Conservation (phyloP, 768 basidiomycete genomes). For the Auricularia auricula-judae region DNA sequence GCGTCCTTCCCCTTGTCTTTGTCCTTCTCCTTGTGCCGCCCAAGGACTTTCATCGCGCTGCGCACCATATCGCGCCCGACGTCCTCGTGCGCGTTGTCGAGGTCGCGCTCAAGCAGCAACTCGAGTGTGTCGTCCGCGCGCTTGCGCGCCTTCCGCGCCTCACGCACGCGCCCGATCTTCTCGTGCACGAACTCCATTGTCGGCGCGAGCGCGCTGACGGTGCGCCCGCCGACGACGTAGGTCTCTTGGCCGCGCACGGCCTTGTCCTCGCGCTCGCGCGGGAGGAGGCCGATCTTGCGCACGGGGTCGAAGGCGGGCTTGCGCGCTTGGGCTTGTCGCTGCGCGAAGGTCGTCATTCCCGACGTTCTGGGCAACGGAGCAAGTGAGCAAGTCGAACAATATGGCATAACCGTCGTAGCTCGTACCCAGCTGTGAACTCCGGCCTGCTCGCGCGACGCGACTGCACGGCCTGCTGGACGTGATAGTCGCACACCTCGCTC, state of each 20-base stretch:
- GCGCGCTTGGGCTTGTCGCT: neutral
- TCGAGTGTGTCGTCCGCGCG: constrained; percentile 51
- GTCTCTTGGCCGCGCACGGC: constrained; percentile 43
- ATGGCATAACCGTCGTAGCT: constrained; percentile 5
- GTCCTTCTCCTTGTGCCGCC: constrained; percentile 10
- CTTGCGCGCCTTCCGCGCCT: constrained; percentile 62
- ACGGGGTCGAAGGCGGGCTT: constrained; percentile 48
- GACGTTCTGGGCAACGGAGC: neutral
- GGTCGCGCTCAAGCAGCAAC: constrained; percentile 40
- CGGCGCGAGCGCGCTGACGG: constrained; percentile 38
- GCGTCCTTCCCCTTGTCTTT: constrained; percentile 3
- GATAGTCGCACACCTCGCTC: constrained; percentile 84
- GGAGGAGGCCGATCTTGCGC: constrained; percentile 63
- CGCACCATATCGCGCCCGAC: constrained; percentile 31
- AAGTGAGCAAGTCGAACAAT: neutral
- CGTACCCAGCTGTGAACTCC: constrained; percentile 79
- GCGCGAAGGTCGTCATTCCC: neutral
- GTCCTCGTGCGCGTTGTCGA: constrained; percentile 3
- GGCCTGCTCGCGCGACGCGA: constrained; percentile 62
- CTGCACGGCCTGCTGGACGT: constrained; percentile 74
- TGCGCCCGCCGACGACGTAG: constrained; percentile 73
- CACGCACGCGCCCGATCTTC: constrained; percentile 67
- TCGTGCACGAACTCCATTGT: constrained; percentile 47
- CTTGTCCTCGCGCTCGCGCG: neutral
- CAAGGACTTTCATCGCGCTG: constrained; percentile 10